Evolutionary conservation across 805 yeast species (phyloP).

Genomic region (Spathaspora girioi): DNA sequence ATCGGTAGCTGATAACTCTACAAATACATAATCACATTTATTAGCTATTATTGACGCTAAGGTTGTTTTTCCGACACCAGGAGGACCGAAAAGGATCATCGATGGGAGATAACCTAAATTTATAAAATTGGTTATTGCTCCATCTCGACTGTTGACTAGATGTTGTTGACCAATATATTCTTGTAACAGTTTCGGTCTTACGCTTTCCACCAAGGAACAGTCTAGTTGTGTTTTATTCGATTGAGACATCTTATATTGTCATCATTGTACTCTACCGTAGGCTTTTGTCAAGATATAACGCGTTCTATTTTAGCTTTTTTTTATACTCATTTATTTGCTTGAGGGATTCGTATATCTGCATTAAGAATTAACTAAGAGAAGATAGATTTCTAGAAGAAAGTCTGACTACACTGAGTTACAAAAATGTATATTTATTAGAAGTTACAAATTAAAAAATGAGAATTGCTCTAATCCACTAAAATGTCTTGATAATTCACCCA

Average conservation of each 20-base stretch:
- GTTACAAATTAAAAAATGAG: neutral
- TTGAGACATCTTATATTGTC: neutral
- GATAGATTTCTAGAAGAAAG: no score
- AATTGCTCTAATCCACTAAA: neutral
- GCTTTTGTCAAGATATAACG: no score
- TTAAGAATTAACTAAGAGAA: no score
- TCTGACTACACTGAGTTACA: neutral
- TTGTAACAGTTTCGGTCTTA: conserved; percentile 70
- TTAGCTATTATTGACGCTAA: conserved; percentile 64
- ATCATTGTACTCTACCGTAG: neutral
- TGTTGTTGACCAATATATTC: conserved; percentile 87
- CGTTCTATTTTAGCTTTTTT: no score
- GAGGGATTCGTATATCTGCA: no score
- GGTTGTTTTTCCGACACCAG: conserved; percentile 94
- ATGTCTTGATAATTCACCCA: neutral
- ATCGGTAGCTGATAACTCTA: conserved; percentile 84
- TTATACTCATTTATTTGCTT: no score
- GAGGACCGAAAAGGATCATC: conserved; percentile 90
- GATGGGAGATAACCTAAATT: conserved; percentile 72
- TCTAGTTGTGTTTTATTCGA: neutral
- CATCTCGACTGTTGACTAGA: conserved; percentile 55
- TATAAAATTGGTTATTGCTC: conserved; percentile 64
- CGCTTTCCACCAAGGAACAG: conserved; percentile 66
- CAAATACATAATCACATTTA: conserved; percentile 52
- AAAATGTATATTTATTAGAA: neutral